A percentile compares a stretch with the other conserved stretches of the same genome.
Evolutionary conservation across 2,329 filamentous ascomycete genomes (phyloP).

Genomic region (Setomelanomma holmii): DNA sequence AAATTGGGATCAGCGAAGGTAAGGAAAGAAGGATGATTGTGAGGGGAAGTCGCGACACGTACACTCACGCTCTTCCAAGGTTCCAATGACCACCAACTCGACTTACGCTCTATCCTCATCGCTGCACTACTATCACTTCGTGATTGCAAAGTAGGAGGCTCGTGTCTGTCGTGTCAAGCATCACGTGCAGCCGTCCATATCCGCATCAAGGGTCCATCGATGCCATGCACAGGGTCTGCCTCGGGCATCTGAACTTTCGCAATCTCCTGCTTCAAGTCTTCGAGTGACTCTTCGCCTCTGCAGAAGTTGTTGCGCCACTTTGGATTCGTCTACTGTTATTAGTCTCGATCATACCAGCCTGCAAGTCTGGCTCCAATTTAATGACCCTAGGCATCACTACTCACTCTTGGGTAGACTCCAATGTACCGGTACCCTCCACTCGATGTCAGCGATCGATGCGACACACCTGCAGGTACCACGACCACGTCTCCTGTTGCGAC

Average conservation of each 20-base stretch:
- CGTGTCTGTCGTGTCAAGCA: too few species aligned
- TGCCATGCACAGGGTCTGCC: constrained; percentile 11
- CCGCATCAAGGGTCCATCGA: constrained; percentile 3
- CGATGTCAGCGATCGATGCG: constrained; percentile 41
- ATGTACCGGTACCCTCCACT: constrained; percentile 44
- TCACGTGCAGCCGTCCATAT: constrained; percentile 8
- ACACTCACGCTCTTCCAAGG: too few species aligned
- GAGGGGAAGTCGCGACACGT: too few species aligned
- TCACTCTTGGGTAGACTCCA: constrained; percentile 46
- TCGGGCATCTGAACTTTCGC: constrained; percentile 5
- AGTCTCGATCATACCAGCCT: not conserved
- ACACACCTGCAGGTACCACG: constrained; percentile 45
- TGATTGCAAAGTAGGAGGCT: not conserved
- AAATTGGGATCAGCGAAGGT: too few species aligned
- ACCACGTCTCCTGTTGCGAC: constrained; percentile 44
- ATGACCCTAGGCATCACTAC: too few species aligned
- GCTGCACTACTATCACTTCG: too few species aligned
- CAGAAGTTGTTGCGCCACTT: constrained; percentile 16
- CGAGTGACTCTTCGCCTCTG: constrained; percentile 4
- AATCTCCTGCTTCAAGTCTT: constrained; percentile 10
- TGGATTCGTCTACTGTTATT: constrained; percentile 4
- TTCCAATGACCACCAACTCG: too few species aligned
- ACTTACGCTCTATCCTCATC: too few species aligned
- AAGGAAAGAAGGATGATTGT: too few species aligned
- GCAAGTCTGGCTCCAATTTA: too few species aligned